Conservation (phyloP, 768 basidiomycete species). For the Tylopilus vinaceipallidus region DNA sequence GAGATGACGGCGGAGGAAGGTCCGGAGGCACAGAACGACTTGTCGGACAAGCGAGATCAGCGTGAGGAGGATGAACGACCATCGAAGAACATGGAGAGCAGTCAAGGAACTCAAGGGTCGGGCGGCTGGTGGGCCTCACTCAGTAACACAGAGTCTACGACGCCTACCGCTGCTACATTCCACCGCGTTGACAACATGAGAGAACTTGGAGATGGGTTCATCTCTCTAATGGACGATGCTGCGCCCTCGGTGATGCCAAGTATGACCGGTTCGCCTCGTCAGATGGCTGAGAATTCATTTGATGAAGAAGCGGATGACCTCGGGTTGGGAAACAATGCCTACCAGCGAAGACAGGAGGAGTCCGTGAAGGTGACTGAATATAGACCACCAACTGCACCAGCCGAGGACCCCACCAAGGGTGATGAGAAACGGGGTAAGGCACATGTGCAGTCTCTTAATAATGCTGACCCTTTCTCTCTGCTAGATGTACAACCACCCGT, state of each 20-base stretch:
- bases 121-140: conserved; percentile 64
- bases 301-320: conserved; percentile 81
- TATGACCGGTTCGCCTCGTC: conserved; percentile 8
- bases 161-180: conserved; percentile 73
- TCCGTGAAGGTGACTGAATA: conserved; percentile 30
- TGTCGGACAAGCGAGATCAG: conserved; percentile 5
- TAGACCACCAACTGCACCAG: conserved; percentile 19
- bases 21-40: conserved; percentile 6
- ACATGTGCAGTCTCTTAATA: not conserved
- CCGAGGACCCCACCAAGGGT: conserved; percentile 14
- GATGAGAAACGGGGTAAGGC: conserved; percentile 34
- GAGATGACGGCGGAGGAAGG: conserved; percentile 32
- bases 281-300: conserved; percentile 9
- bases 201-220: conserved; percentile 57
- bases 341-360: conserved; percentile 33
- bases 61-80: conserved; percentile 3
- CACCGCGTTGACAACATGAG: conserved; percentile 47
- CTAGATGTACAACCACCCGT: conserved; percentile 17
- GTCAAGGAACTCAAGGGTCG: conserved; percentile 37
- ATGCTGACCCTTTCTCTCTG: not conserved
- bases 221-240: conserved; percentile 77
- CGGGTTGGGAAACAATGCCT: conserved; percentile 79
- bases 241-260: conserved; percentile 40
- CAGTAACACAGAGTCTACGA: conserved; percentile 41
- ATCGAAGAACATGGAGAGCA: conserved; percentile 27